Percentiles rank a stretch among this genome's conserved stretches.
Conservation (phyloP, 1,284 basidiomycete species). For the Trichosporon ovoides region DNA sequence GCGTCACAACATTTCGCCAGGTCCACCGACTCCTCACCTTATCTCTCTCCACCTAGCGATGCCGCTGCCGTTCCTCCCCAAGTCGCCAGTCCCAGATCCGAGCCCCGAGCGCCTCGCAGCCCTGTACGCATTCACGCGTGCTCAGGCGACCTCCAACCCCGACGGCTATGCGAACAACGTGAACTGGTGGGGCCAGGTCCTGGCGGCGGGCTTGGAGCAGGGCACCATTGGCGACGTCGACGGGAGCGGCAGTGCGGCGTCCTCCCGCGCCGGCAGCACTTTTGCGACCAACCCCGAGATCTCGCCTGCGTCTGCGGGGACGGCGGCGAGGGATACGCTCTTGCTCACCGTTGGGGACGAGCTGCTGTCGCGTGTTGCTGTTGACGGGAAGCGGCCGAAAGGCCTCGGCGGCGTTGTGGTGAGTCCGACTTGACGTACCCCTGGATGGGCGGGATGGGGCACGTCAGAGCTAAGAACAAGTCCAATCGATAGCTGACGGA, state of each 20-base stretch:
- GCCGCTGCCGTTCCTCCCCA: conserved; percentile 28
- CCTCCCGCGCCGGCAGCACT: neutral
- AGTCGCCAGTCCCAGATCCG: conserved; percentile 35
- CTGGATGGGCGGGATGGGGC: no score
- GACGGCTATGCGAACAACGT: conserved; percentile 73
- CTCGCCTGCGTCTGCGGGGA: conserved; percentile 4
- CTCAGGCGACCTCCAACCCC: conserved; percentile 77
- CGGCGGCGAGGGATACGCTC: conserved; percentile 53
- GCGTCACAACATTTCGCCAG: neutral
- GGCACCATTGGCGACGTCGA: conserved; percentile 55
- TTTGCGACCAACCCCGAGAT: conserved; percentile 9
- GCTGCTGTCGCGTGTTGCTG: conserved; percentile 59
- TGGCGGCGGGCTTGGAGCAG: conserved; percentile 59
- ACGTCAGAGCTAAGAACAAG: neutral
- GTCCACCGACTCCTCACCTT: neutral
- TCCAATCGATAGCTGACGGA: conserved; percentile 6
- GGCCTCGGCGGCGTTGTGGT: conserved; percentile 76
- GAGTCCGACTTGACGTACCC: conserved; percentile 45
- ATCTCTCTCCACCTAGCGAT: neutral
- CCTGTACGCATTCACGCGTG: conserved; percentile 79
- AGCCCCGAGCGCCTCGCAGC: conserved; percentile 62
- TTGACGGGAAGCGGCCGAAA: conserved; percentile 58
- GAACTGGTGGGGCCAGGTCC: conserved; percentile 75
- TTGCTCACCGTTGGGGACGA: conserved; percentile 60
- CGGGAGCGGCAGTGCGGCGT: neutral